Evolutionary conservation across 257 asterid genomes (phyloP).

Genomic region (Solanum lycopersicoides): DNA sequence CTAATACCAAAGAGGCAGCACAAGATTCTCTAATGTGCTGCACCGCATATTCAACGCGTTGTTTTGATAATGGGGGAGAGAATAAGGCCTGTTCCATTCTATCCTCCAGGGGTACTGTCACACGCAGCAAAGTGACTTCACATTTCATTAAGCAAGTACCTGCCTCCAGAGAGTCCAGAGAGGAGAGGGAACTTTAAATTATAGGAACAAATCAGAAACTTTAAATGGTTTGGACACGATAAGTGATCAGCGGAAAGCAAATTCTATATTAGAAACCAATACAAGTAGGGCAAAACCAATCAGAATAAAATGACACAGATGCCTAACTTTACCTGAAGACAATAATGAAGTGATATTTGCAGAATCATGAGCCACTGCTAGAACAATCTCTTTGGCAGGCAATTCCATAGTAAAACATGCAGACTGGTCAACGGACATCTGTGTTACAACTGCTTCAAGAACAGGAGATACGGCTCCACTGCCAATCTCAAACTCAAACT

Average conservation of each 20-base stretch:
- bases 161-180: conserved; percentile 9
- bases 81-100: conserved; percentile 80
- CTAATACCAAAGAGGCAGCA: conserved; percentile 63
- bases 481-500: conserved; percentile 89
- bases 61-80: conserved; percentile 5
- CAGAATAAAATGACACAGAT: not conserved
- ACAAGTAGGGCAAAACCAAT: not conserved
- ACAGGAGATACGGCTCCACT: conserved; percentile 57
- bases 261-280: not conserved
- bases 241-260: not conserved
- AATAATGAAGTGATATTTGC: conserved; percentile 29
- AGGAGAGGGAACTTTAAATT: not conserved
- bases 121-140: conserved; percentile 43
- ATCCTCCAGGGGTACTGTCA: conserved; percentile 85
- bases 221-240: not conserved
- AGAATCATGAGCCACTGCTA: conserved; percentile 62
- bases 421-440: conserved; percentile 72
- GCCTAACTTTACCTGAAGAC: conserved; percentile 45
- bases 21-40: conserved; percentile 61
- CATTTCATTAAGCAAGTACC: conserved; percentile 65
- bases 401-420: conserved; percentile 49
- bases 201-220: not conserved
- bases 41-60: conserved; percentile 39
- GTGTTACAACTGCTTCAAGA: conserved; percentile 60
- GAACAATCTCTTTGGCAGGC: conserved; percentile 53